Evolutionary conservation across 2,329 filamentous ascomycete species (phyloP).

Genomic region (Clonostachys sp.): DNA sequence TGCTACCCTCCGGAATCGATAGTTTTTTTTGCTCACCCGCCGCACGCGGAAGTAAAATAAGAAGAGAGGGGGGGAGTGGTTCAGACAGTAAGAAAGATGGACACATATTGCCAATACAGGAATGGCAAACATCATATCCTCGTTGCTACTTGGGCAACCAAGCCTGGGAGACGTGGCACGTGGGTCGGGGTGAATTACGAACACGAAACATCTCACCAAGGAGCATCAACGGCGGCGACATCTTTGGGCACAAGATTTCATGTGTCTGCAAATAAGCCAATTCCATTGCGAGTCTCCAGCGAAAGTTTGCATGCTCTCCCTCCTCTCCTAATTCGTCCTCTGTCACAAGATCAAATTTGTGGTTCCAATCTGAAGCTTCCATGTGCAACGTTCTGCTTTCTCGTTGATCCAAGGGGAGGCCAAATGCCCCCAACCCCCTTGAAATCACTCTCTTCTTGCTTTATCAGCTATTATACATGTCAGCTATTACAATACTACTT

Average conservation of each 20-base stretch:
- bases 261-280: neutral
- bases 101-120: too few relatives aligned
- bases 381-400: neutral
- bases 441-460: neutral
- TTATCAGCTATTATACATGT: conserved; percentile 9
- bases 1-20: too few relatives aligned
- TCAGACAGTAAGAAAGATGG: too few relatives aligned
- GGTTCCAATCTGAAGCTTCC: neutral
- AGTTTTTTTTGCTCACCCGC: too few relatives aligned
- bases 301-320: neutral
- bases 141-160: too few relatives aligned
- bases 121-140: too few relatives aligned
- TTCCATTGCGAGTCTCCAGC: neutral
- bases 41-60: too few relatives aligned
- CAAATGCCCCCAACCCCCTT: neutral
- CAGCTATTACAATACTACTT: conserved; percentile 5
- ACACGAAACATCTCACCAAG: too few relatives aligned
- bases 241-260: neutral
- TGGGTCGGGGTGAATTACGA: too few relatives aligned
- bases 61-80: too few relatives aligned
- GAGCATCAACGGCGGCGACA: too few relatives aligned
- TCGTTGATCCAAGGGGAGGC: neutral
- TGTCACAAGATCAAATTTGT: neutral
- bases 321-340: neutral
- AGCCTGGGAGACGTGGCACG: too few relatives aligned